Base-by-base conservation (phyloP, 192 early-diverging fungal species). In the Coemansia biformis region DNA sequence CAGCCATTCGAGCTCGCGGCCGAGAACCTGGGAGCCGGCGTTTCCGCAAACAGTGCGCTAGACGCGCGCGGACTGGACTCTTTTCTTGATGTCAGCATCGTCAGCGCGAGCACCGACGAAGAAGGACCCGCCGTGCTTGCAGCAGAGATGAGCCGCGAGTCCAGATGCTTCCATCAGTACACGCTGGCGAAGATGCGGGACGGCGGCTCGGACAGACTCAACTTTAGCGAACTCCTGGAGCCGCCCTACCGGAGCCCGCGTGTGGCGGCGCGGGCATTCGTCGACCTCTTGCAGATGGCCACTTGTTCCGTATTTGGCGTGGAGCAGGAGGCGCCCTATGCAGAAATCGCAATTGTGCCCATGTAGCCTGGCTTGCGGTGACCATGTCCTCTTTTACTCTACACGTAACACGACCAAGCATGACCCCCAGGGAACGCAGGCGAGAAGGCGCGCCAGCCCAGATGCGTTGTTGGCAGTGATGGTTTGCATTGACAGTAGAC, bases 201-300 rank as follows among this genome's bases (percentile, higher is more conserved):
- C 10, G 37, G 45, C 32, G 33, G 35, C 21, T 14, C 19, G 7
- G 13, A 41, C n/a, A 11, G 28, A 4, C 21, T 64, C 22, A n/a
- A 11, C 1, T 72, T 72, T 39, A 46, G 36, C 29, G 41, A 59
- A 4, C 38, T 72, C 1, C 15, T 72, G 38, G 38, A 37, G 12
- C 45, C 45, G 7, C 51, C 57, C 11, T 59, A 49, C 46, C 46
- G 48, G 31, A 57, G 33, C 5, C 61, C 45, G 7, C 61, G 68
- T 8, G 61, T 64, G 5, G 68, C 68, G 10, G 61, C 68, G 6
- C 48, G 68, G 11, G 68, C 68, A 4, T 72, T 72, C 34, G 40
- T 59, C 12, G 68, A 72, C 34, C 17, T 64, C 21, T 45, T 72
- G 11, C 61, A 72, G 29, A 48, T 64, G 61, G 68, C 61, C 12